Conservation (phyloP, 345 rosid genomes). For the Angophora floribunda region DNA sequence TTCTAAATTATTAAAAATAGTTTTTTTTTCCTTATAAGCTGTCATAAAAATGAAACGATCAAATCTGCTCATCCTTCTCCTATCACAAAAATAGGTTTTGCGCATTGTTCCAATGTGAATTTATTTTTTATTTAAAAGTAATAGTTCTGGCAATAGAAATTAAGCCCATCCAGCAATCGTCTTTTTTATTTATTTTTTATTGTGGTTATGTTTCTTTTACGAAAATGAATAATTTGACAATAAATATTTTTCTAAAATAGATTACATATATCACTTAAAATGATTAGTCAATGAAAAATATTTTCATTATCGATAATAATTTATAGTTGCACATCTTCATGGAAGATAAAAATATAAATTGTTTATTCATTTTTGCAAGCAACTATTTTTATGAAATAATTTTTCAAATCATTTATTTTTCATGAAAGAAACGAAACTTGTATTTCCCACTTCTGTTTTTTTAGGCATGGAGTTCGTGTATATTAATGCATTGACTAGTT, state of each 20-base stretch:
- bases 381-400: accelerated
- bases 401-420: not conserved
- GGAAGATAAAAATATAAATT: not conserved
- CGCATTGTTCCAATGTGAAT: not conserved
- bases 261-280: not conserved
- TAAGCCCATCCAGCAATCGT: not conserved
- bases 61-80: not conserved
- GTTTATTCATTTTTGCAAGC: not conserved
- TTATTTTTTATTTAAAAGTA: not conserved
- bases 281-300: not conserved
- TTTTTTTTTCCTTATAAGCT: not conserved
- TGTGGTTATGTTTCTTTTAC: not conserved
- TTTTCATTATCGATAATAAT: not conserved
- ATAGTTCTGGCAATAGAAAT: not conserved
- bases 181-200: not conserved
- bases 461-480: not conserved
- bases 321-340: too few relatives aligned
- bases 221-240: not conserved
- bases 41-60: not conserved
- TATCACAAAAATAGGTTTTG: not conserved
- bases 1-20: not conserved
- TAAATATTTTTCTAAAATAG: not conserved
- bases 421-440: accelerated
- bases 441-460: not conserved
- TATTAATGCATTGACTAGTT: not conserved